These are phyloP conservation scores for Tetrahymena elliotti DNA, from an alignment of 73 alveolate genomes.

Conservation along the genomic window DNA sequence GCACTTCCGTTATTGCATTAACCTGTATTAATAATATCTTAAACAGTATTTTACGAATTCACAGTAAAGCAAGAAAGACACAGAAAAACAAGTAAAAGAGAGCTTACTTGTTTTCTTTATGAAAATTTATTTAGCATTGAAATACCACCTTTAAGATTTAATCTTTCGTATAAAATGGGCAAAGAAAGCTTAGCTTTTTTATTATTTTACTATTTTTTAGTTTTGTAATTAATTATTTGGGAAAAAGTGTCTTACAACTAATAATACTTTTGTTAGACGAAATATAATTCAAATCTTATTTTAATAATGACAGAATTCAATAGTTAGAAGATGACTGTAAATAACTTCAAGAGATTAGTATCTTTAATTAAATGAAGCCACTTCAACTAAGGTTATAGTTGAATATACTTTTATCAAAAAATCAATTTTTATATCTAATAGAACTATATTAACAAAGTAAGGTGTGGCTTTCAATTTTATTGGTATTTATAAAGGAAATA, in stretches of 20 bases:
- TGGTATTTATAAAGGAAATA: not conserved
- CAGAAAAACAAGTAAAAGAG: not conserved
- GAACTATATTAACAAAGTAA: not conserved
- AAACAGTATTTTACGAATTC: not conserved
- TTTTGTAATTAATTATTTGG: not conserved
- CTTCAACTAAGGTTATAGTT: not conserved
- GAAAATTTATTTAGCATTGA: not conserved
- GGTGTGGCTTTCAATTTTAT: not conserved
- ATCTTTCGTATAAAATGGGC: not conserved
- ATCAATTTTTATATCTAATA: not conserved
- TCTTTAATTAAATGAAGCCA: not conserved
- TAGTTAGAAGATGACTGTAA: not conserved
- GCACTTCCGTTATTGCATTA: not conserved
- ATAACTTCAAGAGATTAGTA: not conserved
- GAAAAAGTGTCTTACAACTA: not conserved
- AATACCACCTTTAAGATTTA: not conserved
- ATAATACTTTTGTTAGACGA: not conserved
- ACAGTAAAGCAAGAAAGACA: not conserved
- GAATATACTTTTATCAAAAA: no score
- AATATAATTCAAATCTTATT: not conserved
- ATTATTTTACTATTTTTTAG: not conserved
- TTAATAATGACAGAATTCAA: not conserved
- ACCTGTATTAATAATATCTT: not conserved
- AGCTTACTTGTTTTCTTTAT: not conserved
- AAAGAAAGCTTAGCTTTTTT: not conserved